Evolutionary conservation across 495 filamentous ascomycete species (phyloP), one percentile per base, ranked within the genome.

Genomic region (Penicillium roqueforti): DNA sequence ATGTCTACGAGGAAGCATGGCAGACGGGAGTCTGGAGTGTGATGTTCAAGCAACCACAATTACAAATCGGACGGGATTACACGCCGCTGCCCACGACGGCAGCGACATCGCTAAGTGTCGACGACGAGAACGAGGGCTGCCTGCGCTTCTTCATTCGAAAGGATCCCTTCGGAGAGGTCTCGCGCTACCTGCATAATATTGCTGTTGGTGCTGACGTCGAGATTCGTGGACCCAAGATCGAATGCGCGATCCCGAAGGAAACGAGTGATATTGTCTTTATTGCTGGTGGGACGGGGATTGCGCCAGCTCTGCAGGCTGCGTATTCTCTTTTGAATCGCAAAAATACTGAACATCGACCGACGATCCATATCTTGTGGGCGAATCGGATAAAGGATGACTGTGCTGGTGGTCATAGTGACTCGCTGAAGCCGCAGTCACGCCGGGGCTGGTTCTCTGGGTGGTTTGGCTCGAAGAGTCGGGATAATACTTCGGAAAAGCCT

Each of bases 211-310:
- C 84, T 3, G 66, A 71, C 16, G 73, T 97, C 49, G 84, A 89
- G 60, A 65, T 96, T 16, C 81, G 93, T 37, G 92, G 92, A 0
- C 91, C 91, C 16, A 79, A 84, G 55, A 59, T 83, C 9, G 91
- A 95, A 37, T 89, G 77, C 54, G 78, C 70, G 58, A 81, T 86
- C 31, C 87, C 76, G 10, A 52, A 63, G 13, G 62, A 72, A 39
- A 85, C 72, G 34, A 73, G 68, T 18, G 69, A 80, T 29, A 76
- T 96, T 2, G 63, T 97, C 3, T 96, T 97, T 67, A 73, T 97
- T 29, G 93, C 92, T 13, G 93, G 92, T 0, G 93, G 93, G 0
- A 98, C 93, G 6, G 93, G 92, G 0, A 93, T 98, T 66, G 91
- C 89, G 20, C 89, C 92, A 1, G 93, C 92, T 29, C 65, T 97